phyloP scores from a whole-genome alignment of 208 protist species.

The Trichomonas gallinae region DNA sequence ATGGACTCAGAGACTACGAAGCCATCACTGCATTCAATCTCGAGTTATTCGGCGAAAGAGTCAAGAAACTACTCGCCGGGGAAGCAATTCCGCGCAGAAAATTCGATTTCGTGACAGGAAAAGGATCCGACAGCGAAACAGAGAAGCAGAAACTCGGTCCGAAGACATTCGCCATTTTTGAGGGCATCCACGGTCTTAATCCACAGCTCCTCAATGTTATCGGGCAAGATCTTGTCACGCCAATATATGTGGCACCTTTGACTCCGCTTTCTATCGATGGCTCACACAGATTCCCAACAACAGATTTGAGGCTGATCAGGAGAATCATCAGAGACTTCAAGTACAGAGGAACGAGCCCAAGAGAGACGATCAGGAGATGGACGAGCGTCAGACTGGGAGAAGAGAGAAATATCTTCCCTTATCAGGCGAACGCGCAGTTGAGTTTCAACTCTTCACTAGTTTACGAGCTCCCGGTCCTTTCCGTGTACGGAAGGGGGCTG shows the following conservation, averaged over 20 bases:
- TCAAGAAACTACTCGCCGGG: not conserved
- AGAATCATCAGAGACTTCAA: not conserved
- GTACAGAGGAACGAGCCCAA: not conserved
- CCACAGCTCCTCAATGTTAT: not conserved
- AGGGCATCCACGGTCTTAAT: not conserved
- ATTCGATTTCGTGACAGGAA: not conserved
- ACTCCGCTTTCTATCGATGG: not conserved
- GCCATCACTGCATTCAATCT: not conserved
- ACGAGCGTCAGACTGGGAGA: not conserved
- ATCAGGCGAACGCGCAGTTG: not conserved
- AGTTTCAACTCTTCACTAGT: not conserved
- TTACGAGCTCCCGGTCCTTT: not conserved
- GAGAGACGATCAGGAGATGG: not conserved
- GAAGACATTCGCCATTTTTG: not conserved
- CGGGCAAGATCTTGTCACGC: not conserved
- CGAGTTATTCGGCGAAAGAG: not conserved
- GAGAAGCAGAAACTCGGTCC: not conserved
- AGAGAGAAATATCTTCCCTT: conserved; percentile 16
- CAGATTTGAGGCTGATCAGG: not conserved
- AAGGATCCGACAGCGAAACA: not conserved
- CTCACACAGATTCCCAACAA: not conserved
- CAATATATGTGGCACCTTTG: not conserved
- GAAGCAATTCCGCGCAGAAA: not conserved
- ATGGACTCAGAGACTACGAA: not conserved
- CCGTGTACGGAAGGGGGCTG: not conserved